phyloP scores from a whole-genome alignment of 306 rosid genomes.

The Ormosia emarginata region DNA sequence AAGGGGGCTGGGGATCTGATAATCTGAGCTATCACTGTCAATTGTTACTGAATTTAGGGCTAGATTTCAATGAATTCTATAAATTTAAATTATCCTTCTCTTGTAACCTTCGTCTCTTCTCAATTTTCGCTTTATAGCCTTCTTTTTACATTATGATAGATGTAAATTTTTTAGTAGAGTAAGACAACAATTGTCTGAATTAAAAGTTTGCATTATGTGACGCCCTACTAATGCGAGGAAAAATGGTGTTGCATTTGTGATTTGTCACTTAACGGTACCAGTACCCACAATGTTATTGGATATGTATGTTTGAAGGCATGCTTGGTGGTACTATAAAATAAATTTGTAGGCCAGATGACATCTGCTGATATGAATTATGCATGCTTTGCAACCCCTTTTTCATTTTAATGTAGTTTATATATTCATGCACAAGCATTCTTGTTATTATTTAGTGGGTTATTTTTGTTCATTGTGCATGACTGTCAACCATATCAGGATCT shows the following conservation, averaged over 20 bases:
- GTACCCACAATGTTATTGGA: not conserved
- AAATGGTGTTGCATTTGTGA: not conserved
- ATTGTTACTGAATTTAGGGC: not conserved
- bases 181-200: not conserved
- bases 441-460: not conserved
- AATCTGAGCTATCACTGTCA: not conserved
- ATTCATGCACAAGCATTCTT: not conserved
- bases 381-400: not conserved
- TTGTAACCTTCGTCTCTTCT: not conserved
- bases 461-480: constrained; percentile 9
- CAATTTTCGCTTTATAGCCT: not conserved
- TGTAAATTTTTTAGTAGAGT: not conserved
- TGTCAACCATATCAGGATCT: not conserved
- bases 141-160: not conserved
- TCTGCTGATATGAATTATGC: not conserved
- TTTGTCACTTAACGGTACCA: not conserved
- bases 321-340: not conserved
- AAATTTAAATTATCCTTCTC: not conserved
- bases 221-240: not conserved
- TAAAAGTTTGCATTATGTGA: not conserved
- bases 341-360: not conserved
- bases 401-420: not conserved
- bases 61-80: not conserved
- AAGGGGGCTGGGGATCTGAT: too few species aligned
- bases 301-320: not conserved